A percentile compares a stretch with the other conserved stretches of the same genome.
Conservation (phyloP, 495 filamentous ascomycete species). For the Xylaria nigripes region DNA sequence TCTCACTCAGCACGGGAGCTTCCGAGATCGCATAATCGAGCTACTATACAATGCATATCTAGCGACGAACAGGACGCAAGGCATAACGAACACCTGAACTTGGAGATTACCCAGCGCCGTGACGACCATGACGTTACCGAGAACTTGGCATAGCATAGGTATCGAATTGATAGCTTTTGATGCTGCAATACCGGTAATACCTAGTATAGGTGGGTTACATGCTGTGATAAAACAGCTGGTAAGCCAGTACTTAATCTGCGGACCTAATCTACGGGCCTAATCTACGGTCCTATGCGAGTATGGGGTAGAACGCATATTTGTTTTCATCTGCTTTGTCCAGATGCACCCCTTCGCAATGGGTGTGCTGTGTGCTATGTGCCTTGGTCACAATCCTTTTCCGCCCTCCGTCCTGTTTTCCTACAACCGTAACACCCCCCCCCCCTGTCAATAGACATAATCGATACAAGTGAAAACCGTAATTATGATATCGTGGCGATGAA, state of each 20-base stretch:
- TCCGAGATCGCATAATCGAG: not conserved
- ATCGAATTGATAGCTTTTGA: not conserved
- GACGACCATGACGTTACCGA: not conserved
- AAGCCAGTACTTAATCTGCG: not conserved
- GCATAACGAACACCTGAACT: not conserved
- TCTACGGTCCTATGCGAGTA: not conserved
- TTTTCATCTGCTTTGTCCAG: not conserved
- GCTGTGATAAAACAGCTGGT: not conserved
- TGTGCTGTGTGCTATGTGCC: slow-evolving; percentile 1
- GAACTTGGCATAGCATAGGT: not conserved
- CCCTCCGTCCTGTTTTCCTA: not conserved
- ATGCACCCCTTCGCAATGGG: not conserved
- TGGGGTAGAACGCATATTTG: not conserved
- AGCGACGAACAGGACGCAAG: not conserved
- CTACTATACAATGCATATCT: too few species aligned
- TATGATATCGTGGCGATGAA: slow-evolving; percentile 5
- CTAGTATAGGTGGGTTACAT: too few species aligned
- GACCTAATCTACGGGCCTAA: not conserved
- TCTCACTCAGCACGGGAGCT: not conserved
- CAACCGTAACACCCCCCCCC: not conserved
- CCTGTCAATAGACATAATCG: not conserved
- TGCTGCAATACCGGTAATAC: not conserved
- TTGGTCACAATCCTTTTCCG: not conserved
- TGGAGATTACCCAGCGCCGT: not conserved
- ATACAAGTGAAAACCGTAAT: slow-evolving; percentile 3